Base-by-base conservation (phyloP, 2,329 filamentous ascomycete species). In the Dothideomycetes sp. region DNA sequence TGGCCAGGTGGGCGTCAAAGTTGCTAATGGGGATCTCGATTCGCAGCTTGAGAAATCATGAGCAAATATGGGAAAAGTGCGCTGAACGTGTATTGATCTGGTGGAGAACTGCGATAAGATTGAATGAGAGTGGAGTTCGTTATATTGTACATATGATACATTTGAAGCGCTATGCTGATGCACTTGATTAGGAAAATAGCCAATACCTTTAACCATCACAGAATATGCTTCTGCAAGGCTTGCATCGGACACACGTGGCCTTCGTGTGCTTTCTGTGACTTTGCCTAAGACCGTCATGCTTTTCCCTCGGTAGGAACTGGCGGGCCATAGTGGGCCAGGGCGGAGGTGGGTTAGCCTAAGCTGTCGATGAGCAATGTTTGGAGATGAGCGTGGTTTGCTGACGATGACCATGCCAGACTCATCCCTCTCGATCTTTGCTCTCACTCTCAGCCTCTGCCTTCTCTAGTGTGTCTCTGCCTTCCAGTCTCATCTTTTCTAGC, bases 1-100 rank as follows among this genome's bases (percentile, higher is more conserved):
- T 61, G 83, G 82, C 8, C 66, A 69, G 44, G 61, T 64, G 35
- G 81, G 77, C 5, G 65, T 69, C 33, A 67, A 60, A 49, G 58
- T 73, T 10, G 38, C 31, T 17, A 31, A 19, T 31, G 37, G 34
- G 5, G 16, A 11, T n/a, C 17, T 38, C 19, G 15, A 27, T 27
- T 7, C 12, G 22, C 7, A 27, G 22, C 22, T 7, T 27, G 12
- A 12, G 12, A 27, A 12, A 27, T 12, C 7, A 27, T 12, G 22
- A 7, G 12, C 7, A 27, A 7, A 27, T 27, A 27, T 12, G 22
- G 22, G 22, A 27, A 12, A 27, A 7, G 12, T 27, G 22, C 7
- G 12, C 7, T 27, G 22, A 12, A 27, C 22, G 22, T 7, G 22
- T 22, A 22, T 30, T n/a, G n/a, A n/a, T n/a, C n/a, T n/a, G n/a